These are phyloP conservation scores for Noccaea bulbosa DNA, from an alignment of 345 rosid genomes.

Conservation along the genomic window DNA sequence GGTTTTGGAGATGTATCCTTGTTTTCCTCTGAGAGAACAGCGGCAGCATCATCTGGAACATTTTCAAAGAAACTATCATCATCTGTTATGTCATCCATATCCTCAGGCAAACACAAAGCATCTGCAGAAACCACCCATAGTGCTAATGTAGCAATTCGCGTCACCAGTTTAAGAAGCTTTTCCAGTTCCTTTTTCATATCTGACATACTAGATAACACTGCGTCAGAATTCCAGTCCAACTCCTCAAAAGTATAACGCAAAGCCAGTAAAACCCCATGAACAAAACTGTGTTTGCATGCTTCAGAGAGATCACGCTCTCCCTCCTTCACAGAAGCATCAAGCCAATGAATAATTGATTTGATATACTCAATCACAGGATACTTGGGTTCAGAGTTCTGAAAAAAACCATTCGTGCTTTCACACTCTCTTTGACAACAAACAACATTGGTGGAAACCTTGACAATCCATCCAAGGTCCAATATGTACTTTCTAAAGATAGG, in stretches of 20 bases:
- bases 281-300: conserved; percentile 91
- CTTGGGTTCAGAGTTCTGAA: conserved; percentile 37
- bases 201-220: conserved; percentile 56
- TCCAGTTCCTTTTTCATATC: conserved; percentile 75
- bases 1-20: conserved; percentile 49
- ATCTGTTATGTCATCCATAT: conserved; percentile 79
- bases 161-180: conserved; percentile 74
- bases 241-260: conserved; percentile 95
- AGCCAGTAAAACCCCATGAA: conserved; percentile 88
- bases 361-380: conserved; percentile 77
- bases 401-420: conserved; percentile 43
- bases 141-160: conserved; percentile 83
- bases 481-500: conserved; percentile 91
- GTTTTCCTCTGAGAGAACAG: conserved; percentile 45
- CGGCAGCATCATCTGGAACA: conserved; percentile 48
- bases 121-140: conserved; percentile 98
- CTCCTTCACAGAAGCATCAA: conserved; percentile 66
- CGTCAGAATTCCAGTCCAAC: conserved; percentile 83
- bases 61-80: conserved; percentile 62
- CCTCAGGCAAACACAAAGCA: conserved; percentile 85
- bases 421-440: conserved; percentile 52
- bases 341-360: conserved; percentile 76
- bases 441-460: conserved; percentile 61
- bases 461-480: conserved; percentile 78
- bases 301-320: conserved; percentile 81